A percentile compares a stretch with the other conserved stretches of the same genome.
Conservation (phyloP, 176 grass and related monocot genomes). For the Ensete glaucum region DNA sequence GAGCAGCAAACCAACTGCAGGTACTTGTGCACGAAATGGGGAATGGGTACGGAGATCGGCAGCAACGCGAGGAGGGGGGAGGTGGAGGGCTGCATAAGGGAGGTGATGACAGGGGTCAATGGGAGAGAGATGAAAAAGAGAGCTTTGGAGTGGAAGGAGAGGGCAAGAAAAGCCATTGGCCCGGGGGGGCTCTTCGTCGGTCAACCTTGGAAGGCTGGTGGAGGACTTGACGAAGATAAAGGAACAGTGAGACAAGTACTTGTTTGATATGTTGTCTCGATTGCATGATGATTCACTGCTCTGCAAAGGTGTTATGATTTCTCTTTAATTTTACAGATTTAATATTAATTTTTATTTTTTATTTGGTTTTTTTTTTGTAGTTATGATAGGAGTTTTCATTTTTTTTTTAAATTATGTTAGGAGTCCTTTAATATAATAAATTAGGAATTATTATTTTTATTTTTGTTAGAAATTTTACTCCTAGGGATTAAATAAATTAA, state of each 20-base stretch:
- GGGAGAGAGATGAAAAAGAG: not conserved
- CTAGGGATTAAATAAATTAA: no score
- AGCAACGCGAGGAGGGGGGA: not conserved
- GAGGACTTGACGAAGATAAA: not conserved
- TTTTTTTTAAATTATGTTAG: no score
- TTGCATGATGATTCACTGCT: no score
- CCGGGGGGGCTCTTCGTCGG: not conserved
- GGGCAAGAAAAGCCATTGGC: not conserved
- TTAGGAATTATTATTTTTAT: no score
- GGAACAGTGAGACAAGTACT: not conserved
- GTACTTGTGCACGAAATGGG: slow-evolving; percentile 10
- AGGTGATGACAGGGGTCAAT: not conserved
- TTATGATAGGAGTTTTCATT: no score
- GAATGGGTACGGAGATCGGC: not conserved
- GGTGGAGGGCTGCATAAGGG: not conserved
- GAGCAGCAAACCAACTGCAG: slow-evolving; percentile 57
- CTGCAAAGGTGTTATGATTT: no score
- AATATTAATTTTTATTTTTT: no score
- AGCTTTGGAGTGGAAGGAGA: not conserved
- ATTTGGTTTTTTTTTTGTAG: no score
- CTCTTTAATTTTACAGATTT: no score
- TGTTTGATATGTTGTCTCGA: no score
- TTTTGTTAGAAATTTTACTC: no score
- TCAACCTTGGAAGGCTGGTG: not conserved
- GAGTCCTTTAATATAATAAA: no score